Percentiles rank a stretch among this genome's conserved stretches.
Conservation (phyloP, 352 stramenopile genomes). For the Globisporangium irregulare region DNA sequence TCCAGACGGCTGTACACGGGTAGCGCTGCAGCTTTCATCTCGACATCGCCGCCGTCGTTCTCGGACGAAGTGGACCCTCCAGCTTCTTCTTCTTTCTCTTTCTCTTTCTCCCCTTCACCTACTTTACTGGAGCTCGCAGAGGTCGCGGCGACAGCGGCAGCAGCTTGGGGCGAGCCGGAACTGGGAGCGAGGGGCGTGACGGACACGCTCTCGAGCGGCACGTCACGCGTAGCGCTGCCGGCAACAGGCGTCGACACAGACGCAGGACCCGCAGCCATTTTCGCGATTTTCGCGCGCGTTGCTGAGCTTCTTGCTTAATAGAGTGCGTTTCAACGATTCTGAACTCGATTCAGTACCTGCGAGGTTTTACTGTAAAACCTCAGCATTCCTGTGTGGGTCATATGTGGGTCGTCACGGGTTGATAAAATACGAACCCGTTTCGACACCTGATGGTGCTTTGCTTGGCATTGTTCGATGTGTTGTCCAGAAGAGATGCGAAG, state of each 20-base stretch:
- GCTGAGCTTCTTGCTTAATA: conserved; percentile 7
- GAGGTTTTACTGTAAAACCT: conserved; percentile 2
- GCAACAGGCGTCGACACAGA: background rate
- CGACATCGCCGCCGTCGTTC: conserved; percentile 15
- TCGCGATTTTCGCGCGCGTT: background rate
- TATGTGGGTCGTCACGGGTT: too few relatives aligned
- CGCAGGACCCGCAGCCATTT: background rate
- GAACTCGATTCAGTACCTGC: conserved; percentile 10
- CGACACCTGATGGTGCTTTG: too few relatives aligned
- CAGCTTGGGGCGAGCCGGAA: background rate
- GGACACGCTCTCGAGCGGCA: background rate
- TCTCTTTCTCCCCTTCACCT: background rate
- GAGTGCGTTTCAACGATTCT: conserved; percentile 1
- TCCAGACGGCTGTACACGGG: conserved; percentile 59
- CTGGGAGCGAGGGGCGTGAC: background rate
- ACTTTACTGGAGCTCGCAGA: background rate
- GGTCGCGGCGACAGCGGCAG: background rate
- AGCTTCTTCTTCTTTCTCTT: too few relatives aligned
- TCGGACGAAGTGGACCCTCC: background rate
- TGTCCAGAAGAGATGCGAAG: too few relatives aligned
- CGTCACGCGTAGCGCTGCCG: background rate
- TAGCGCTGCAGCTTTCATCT: background rate
- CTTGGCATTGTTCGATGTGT: too few relatives aligned
- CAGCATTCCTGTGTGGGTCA: too few relatives aligned
- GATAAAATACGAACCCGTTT: too few relatives aligned